Evolutionary conservation across 805 yeast genomes (phyloP).

Genomic region (Candida adriatica): DNA sequence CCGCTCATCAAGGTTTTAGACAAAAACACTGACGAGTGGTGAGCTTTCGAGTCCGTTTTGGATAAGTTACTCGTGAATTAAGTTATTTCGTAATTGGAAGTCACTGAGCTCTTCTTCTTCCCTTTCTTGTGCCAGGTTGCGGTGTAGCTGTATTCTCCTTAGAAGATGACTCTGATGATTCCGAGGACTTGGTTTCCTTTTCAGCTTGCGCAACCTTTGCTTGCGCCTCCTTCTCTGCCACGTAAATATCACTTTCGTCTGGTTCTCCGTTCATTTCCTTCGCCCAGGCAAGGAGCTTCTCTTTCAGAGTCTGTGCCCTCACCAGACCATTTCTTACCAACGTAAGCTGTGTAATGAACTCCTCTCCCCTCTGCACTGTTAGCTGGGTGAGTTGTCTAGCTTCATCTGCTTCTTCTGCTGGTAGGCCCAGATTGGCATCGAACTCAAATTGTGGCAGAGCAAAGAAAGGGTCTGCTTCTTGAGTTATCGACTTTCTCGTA

Average conservation of each 20-base stretch:
- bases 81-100: too few species aligned
- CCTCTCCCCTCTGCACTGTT: conserved; percentile 76
- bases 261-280: conserved; percentile 70
- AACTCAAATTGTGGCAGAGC: conserved; percentile 43
- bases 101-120: conserved; percentile 16
- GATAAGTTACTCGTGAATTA: too few species aligned
- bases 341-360: conserved; percentile 74
- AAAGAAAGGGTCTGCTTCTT: conserved; percentile 56
- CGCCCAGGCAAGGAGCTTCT: conserved; percentile 74
- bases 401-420: conserved; percentile 55
- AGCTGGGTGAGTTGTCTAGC: conserved; percentile 70
- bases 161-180: conserved; percentile 7
- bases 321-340: conserved; percentile 68
- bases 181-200: conserved; percentile 11
- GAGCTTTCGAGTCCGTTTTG: conserved; percentile 4
- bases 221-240: conserved; percentile 25
- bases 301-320: conserved; percentile 69
- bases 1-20: conserved; percentile 36
- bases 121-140: conserved; percentile 16
- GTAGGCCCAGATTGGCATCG: conserved; percentile 44
- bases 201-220: conserved; percentile 17
- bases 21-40: conserved; percentile 30
- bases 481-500: conserved; percentile 22
- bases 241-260: conserved; percentile 35
- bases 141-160: conserved; percentile 9